Base-by-base conservation (phyloP, 2,329 filamentous ascomycete species). In the Ophiocordyceps robertsii region DNA sequence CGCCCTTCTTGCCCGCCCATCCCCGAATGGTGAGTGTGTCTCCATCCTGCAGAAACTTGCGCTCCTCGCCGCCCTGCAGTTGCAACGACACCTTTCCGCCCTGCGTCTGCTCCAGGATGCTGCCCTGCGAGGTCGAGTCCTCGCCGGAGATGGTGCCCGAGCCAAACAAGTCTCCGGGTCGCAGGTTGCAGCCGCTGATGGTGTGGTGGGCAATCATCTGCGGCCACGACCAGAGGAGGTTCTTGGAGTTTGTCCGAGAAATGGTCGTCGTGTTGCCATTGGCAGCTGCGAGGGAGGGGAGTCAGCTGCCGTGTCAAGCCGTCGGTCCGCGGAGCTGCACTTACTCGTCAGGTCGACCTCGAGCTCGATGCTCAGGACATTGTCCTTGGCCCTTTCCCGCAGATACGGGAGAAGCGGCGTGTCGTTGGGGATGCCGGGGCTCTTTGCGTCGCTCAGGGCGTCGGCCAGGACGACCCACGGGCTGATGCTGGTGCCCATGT, bases 171-270 rank as follows among this genome's bases (percentile, higher is more conserved):
- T 93, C 85, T 37, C 85, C 85, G 0, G 79, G 71, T 6, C 77
- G 73, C 62, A 92, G 70, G 8, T 80, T 78, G 59, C 85, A 92
- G 7, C 85, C 85, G 0, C 79, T 82, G 44, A 86, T 73, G 3
- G 82, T 80, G 58, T 92, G 85, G 60, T 92, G 85, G 0, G 85
- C 75, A 30, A 92, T 66, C 84, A 90, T 89, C 56, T 92, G 86
- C 1, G 82, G 73, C 65, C 87, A 92, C 0, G 84, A 89, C 71
- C 79, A 92, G 2, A 90, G 69, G 1, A 92, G 67, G 40, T 69
- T 60, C 17, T 50, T 57, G 1, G 61, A 58, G 39, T 54, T 64
- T 6, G 62, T 63, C 37, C 50, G 53, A 14, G 50, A 55, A 12
- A 66, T 53, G n/a, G 55, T 52, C 2, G 52, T 59, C 38, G 54